Evolutionary conservation across 164 flowering plant genomes (phyloP), one percentile per base, ranked within the genome.

Genomic region (Berberis vulgaris): DNA sequence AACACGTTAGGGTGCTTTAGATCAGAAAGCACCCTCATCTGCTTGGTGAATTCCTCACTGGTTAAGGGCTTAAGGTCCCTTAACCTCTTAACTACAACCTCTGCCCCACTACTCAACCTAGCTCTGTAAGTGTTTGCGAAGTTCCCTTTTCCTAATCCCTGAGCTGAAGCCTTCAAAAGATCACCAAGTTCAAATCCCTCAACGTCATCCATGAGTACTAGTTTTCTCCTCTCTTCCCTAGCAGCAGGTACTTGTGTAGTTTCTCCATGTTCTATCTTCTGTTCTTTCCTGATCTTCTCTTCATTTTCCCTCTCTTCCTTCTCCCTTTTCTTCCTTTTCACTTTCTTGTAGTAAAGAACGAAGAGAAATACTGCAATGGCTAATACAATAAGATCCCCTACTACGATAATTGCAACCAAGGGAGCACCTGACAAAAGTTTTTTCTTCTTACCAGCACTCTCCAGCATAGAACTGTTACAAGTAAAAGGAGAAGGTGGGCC

Each of bases 81-180:
- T 2, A 83, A 49, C 40, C 86, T 58, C 71, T 89, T 89, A 9
- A 89, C 93, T 1, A 82, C 89, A 13, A 84, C 76, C 0, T 72
- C 49, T 7, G 49, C 49, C 5, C 83, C 76, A 38, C 59, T 73
- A 7, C 67, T 70, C 49, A 86, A 26, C 54, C 9, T 54, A 38
- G 82, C 96, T 74, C 78, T 84, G 43, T 85, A 89, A 50, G 68
- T 60, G 47, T 75, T 72, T 6, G 89, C 91, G 6, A 84, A 81
- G 43, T 69, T 80, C 38, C 91, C 93, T 46, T 75, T 82, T 0
- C 93, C 89, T 63, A 86, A 54, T 2, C 80, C 86, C 61, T 85
- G 86, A 0, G 96, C 88, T 0, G 93, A 78, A 43, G 96, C 87
- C 70, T 71, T 81, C 45, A 86, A 57, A 41, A 90, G 81, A 77